Evolutionary conservation across 164 flowering plant species (phyloP).

Genomic region (Santalum album): DNA sequence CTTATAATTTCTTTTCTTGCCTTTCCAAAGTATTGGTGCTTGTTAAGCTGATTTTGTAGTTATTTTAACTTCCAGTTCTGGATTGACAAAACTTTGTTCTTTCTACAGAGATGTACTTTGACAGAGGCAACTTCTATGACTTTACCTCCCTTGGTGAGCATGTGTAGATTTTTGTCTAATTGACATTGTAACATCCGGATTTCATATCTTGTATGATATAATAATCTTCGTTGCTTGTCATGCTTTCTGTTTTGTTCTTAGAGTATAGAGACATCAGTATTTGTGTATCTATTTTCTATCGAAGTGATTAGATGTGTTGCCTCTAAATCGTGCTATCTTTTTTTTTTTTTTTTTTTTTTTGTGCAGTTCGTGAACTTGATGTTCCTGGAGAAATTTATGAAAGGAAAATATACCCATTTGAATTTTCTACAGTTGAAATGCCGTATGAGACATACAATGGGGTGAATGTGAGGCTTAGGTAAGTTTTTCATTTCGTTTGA

Average conservation of each 20-base stretch:
- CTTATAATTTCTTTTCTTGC: no score
- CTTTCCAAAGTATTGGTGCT: no score
- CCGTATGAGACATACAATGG: conserved; percentile 95
- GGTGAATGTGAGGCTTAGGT: conserved; percentile 95
- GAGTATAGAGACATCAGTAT: conserved; percentile 12
- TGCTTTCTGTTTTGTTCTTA: not conserved
- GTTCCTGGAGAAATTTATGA: conserved; percentile 97
- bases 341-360: no score
- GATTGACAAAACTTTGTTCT: conserved; percentile 1
- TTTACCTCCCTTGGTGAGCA: conserved; percentile 94
- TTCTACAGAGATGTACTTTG: conserved; percentile 88
- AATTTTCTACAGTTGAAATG: conserved; percentile 97
- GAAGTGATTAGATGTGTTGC: no score
- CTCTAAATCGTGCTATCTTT: no score
- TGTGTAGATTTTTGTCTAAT: not conserved
- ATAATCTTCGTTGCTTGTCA: no score
- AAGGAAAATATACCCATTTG: conserved; percentile 84
- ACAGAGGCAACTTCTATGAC: conserved; percentile 91
- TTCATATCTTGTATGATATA: no score
- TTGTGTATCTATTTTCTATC: no score
- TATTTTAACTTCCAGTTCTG: no score
- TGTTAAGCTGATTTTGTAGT: no score
- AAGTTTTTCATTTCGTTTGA: conserved; percentile 8
- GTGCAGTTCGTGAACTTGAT: conserved; percentile 95
- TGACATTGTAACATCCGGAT: no score